These are phyloP conservation scores for Halocafeteria seosinensis DNA, from an alignment of 108 stramenopile genomes.

Conservation along the genomic window DNA sequence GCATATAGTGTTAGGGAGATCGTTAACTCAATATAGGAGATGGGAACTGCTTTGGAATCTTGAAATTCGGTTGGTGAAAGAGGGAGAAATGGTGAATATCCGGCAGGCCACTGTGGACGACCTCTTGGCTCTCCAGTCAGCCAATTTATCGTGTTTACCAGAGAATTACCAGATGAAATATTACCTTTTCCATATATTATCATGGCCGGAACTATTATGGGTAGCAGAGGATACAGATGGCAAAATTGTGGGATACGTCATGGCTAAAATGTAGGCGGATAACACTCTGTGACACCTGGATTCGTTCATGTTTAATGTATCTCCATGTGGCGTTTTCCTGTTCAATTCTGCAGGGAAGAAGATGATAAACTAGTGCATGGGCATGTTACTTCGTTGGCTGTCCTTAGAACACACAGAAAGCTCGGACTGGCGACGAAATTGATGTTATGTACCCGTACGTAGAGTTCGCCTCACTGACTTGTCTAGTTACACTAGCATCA, in stretches of 20 bases:
- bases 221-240: constrained; percentile 82
- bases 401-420: constrained; percentile 76
- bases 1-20: no score
- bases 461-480: no score
- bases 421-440: constrained; percentile 74
- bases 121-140: constrained; percentile 81
- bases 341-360: constrained; percentile 19
- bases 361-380: constrained; percentile 47
- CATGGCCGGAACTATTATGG: constrained; percentile 93
- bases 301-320: no score
- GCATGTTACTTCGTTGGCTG: constrained; percentile 94
- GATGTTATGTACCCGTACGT: constrained; percentile 50
- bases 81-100: constrained; percentile 53
- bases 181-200: constrained; percentile 86
- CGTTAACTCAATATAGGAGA: no score
- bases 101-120: constrained; percentile 69
- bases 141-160: constrained; percentile 95
- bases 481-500: no score
- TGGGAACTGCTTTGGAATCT: no score
- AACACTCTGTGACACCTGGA: not conserved
- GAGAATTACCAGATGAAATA: constrained; percentile 98
- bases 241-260: constrained; percentile 87
- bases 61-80: no score
- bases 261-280: constrained; percentile 79
- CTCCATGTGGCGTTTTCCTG: no score